Percentiles rank a stretch among this genome's conserved stretches.
Conservation (phyloP, 139 green algal species). For the Auxenochlorella pyrenoidosa region DNA sequence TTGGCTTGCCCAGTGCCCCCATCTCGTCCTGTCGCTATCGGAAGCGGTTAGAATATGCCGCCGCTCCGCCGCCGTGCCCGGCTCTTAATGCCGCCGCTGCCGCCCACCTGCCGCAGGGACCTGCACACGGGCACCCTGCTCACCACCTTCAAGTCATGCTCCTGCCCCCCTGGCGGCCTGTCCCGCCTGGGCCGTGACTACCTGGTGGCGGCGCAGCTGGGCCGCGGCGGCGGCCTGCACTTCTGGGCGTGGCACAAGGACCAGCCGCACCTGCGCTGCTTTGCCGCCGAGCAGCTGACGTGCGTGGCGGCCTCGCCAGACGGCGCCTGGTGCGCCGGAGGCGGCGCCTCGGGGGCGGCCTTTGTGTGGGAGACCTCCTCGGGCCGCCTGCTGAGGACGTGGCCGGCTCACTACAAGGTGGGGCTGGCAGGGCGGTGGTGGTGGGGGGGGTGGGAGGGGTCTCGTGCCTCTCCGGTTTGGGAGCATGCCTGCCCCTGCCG, state of each 20-base stretch:
- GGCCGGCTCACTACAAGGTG: slow-evolving; percentile 92
- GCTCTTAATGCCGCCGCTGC: not conserved
- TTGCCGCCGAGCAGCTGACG: slow-evolving; percentile 67
- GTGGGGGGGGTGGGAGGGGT: too few relatives aligned
- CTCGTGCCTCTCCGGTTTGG: too few relatives aligned
- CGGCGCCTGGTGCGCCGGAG: slow-evolving; percentile 67
- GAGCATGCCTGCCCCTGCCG: not conserved
- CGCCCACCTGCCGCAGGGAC: slow-evolving; percentile 66
- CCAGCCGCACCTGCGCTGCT: slow-evolving; percentile 75
- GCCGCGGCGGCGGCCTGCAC: slow-evolving; percentile 69
- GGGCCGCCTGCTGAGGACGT: slow-evolving; percentile 81
- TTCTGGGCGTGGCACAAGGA: slow-evolving; percentile 90
- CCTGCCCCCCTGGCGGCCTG: slow-evolving; percentile 54
- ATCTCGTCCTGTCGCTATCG: not conserved
- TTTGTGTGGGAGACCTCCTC: slow-evolving; percentile 83
- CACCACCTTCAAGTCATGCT: slow-evolving; percentile 70
- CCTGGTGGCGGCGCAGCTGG: slow-evolving; percentile 67
- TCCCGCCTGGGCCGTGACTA: slow-evolving; percentile 75
- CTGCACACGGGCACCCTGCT: slow-evolving; percentile 71
- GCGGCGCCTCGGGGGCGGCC: slow-evolving; percentile 72
- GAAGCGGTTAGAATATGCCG: not conserved
- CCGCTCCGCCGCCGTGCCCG: not conserved
- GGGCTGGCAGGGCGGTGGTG: not conserved
- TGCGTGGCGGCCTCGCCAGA: slow-evolving; percentile 61
- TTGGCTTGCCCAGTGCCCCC: not conserved